Conservation (phyloP, 202 grass and related monocot genomes). For the Elaeis oleifera region DNA sequence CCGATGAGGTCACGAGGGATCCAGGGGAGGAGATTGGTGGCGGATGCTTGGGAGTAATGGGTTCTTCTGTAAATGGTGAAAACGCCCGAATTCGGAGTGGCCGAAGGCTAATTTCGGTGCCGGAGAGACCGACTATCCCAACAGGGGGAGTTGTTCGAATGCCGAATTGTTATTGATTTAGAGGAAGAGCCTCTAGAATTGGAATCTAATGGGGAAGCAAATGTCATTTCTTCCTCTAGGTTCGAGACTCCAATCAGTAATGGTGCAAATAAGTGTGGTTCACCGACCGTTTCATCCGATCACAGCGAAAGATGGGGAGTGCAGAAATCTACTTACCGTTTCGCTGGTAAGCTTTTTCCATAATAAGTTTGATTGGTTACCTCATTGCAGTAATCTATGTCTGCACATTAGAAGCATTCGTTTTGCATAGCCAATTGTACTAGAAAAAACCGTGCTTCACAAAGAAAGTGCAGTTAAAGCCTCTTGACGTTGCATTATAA, state of each 20-base stretch:
- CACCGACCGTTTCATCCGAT: constrained; percentile 1
- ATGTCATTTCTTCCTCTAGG: not conserved
- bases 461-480: too few species aligned
- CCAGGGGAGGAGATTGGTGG: not conserved
- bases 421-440: too few species aligned
- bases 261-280: not conserved
- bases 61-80: not conserved
- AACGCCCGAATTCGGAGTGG: not conserved
- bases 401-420: too few species aligned
- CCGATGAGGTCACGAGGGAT: not conserved
- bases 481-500: too few species aligned
- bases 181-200: too few species aligned
- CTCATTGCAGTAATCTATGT: too few species aligned
- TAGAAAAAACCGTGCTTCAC: too few species aligned
- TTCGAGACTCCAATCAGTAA: not conserved
- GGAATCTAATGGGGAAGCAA: not conserved
- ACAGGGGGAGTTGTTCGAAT: too few species aligned
- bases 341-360: not conserved
- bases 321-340: not conserved
- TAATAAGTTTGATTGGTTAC: too few species aligned
- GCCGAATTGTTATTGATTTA: too few species aligned
- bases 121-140: too few species aligned
- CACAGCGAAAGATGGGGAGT: not conserved
- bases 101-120: not conserved
- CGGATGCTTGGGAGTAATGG: not conserved